These are phyloP conservation scores for Arthrobotrys iridis DNA, from an alignment of 2,329 filamentous ascomycete genomes.

Conservation along the genomic window DNA sequence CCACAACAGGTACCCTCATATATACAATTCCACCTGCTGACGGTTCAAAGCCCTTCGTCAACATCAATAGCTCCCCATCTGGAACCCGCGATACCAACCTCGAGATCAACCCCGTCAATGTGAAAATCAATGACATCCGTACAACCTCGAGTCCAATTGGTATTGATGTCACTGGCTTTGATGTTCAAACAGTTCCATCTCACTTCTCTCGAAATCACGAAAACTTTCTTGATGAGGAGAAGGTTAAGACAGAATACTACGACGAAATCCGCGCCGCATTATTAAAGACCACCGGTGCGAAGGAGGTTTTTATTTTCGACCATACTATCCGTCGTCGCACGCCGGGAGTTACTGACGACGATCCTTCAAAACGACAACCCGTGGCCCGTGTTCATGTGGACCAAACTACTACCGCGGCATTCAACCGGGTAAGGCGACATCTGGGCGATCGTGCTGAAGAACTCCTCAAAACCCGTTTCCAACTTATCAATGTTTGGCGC, in stretches of 20 bases:
- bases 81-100: conserved; percentile 75
- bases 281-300: conserved; percentile 71
- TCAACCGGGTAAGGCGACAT: conserved; percentile 71
- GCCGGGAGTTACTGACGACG: conserved; percentile 59
- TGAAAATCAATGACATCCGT: conserved; percentile 77
- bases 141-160: conserved; percentile 73
- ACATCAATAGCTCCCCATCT: conserved; percentile 72
- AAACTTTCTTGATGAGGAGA: conserved; percentile 74
- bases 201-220: conserved; percentile 65
- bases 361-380: conserved; percentile 69
- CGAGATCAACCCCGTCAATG: conserved; percentile 64
- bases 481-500: conserved; percentile 77
- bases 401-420: conserved; percentile 73
- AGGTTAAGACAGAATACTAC: conserved; percentile 80
- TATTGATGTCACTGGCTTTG: conserved; percentile 80
- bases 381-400: conserved; percentile 78
- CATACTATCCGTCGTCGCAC: conserved; percentile 73
- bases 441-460: conserved; percentile 67
- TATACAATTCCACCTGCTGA: conserved; percentile 69
- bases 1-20: conserved; percentile 65
- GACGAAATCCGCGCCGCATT: conserved; percentile 81
- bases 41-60: conserved; percentile 71
- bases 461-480: conserved; percentile 69
- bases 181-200: conserved; percentile 70
- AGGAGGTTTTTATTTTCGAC: conserved; percentile 75